A percentile compares a stretch with the other conserved stretches of the same genome.
These are phyloP conservation scores for Aspergillus candidus DNA, from an alignment of 2,329 filamentous ascomycete genomes.

Conservation along the genomic window DNA sequence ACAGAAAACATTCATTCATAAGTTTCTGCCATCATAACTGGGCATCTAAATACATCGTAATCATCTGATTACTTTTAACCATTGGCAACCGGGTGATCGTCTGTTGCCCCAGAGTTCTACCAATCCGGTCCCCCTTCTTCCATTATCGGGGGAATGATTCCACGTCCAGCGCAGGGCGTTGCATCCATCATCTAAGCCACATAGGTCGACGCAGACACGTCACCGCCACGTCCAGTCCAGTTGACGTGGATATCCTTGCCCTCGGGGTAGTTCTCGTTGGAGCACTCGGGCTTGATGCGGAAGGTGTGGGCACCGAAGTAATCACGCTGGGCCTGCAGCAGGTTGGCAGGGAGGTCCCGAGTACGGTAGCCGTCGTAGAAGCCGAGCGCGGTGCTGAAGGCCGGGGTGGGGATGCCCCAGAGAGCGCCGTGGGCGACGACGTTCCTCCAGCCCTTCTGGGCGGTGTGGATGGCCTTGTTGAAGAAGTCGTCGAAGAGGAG, in stretches of 20 bases:
- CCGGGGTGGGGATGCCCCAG: slow-evolving; percentile 91
- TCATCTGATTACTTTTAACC: slow-evolving; percentile 4
- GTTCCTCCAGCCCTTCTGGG: slow-evolving; percentile 86
- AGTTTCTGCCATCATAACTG: slow-evolving; percentile 3
- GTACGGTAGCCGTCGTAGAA: slow-evolving; percentile 99
- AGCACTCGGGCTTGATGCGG: slow-evolving; percentile 74
- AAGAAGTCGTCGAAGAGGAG: slow-evolving; percentile 99
- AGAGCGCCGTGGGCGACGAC: slow-evolving; percentile 86
- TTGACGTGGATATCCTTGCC: slow-evolving; percentile 96
- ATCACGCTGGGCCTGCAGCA: slow-evolving; percentile 97
- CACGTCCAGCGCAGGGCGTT: slow-evolving; percentile 24
- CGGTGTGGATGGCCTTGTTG: slow-evolving; percentile 97
- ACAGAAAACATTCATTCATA: slow-evolving; percentile 10
- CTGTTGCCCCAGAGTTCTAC: no score
- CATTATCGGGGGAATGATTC: slow-evolving; percentile 12
- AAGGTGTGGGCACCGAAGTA: slow-evolving; percentile 98
- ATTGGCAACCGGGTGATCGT: slow-evolving; percentile 11
- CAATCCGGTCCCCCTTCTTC: slow-evolving; percentile 5
- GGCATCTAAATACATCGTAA: slow-evolving; percentile 20
- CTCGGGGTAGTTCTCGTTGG: slow-evolving; percentile 71
- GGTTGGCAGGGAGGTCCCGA: slow-evolving; percentile 93
- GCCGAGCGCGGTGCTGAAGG: slow-evolving; percentile 92
- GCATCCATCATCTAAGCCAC: slow-evolving; percentile 62
- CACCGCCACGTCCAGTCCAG: slow-evolving; percentile 98
- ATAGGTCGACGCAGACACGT: slow-evolving; percentile 96